Percentiles rank a stretch among this genome's conserved stretches.
Evolutionary conservation across 2,329 filamentous ascomycete species (phyloP).

Genomic region (Xylogone sp.): DNA sequence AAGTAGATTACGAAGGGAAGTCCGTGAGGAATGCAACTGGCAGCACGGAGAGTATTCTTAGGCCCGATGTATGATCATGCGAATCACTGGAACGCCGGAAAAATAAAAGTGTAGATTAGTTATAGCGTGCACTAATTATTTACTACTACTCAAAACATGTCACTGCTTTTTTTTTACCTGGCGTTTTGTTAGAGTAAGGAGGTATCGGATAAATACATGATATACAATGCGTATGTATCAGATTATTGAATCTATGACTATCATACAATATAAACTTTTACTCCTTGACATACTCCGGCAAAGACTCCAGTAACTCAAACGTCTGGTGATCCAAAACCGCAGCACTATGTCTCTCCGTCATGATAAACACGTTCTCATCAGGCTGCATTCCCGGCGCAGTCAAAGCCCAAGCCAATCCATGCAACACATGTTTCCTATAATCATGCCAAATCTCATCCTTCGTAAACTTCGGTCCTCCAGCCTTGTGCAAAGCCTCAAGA

Average conservation of each 20-base stretch:
- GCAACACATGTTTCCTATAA: constrained; percentile 14
- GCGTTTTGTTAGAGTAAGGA: background rate
- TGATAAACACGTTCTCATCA: background rate
- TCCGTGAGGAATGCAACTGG: background rate
- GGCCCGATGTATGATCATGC: too few species aligned
- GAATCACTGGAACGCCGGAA: too few species aligned
- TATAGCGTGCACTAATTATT: too few species aligned
- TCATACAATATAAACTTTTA: too few species aligned
- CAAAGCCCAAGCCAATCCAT: constrained; percentile 24
- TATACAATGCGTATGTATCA: too few species aligned
- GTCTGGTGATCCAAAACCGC: background rate
- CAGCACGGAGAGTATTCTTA: background rate
- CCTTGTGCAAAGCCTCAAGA: constrained; percentile 10
- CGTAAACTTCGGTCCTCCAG: constrained; percentile 8
- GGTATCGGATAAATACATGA: too few species aligned
- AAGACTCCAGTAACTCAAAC: background rate
- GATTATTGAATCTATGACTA: too few species aligned
- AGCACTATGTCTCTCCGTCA: background rate
- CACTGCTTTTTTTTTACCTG: too few species aligned
- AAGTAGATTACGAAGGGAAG: background rate
- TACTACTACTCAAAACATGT: too few species aligned
- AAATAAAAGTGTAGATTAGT: too few species aligned
- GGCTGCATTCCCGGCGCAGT: constrained; percentile 18
- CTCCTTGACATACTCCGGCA: background rate
- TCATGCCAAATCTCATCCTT: constrained; percentile 14